These are phyloP conservation scores for Verbascum thapsus DNA, from an alignment of 257 asterid genomes.

Conservation along the genomic window DNA sequence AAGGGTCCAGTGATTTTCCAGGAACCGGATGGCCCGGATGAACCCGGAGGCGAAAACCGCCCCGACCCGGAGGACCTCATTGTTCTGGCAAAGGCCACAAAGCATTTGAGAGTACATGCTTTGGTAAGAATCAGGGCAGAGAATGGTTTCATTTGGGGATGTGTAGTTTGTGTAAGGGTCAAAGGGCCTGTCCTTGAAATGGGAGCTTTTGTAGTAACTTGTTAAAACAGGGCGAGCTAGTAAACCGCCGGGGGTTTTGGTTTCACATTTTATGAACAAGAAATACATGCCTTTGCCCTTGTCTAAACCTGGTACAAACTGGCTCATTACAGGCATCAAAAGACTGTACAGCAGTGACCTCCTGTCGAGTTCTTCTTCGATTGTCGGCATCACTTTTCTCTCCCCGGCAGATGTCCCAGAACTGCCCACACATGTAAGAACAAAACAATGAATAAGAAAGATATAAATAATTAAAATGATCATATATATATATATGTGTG, in stretches of 20 bases:
- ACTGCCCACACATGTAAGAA: constrained; percentile 35
- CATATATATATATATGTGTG: constrained; percentile 22
- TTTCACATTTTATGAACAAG: constrained; percentile 60
- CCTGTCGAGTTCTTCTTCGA: constrained; percentile 58
- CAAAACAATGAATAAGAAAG: background rate
- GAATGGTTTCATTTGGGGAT: constrained; percentile 65
- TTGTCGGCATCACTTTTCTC: constrained; percentile 78
- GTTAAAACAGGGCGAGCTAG: constrained; percentile 70
- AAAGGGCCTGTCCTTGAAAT: constrained; percentile 54
- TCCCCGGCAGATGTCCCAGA: constrained; percentile 74
- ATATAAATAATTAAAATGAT: background rate
- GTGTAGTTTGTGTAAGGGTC: constrained; percentile 77
- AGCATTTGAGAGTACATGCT: constrained; percentile 81
- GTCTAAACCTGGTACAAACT: constrained; percentile 55
- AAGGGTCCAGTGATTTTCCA: constrained; percentile 58
- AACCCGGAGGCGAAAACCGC: constrained; percentile 78
- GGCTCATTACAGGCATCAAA: constrained; percentile 73
- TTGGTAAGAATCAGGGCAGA: constrained; percentile 64
- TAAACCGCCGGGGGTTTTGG: constrained; percentile 68
- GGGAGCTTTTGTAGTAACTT: constrained; percentile 63
- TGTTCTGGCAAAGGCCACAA: constrained; percentile 52
- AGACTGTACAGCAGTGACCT: constrained; percentile 64
- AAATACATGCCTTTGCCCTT: constrained; percentile 75
- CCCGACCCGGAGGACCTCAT: constrained; percentile 67
- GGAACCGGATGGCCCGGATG: constrained; percentile 58